phyloP scores from a whole-genome alignment of 208 protist species.

The Borovskyia barvae region DNA sequence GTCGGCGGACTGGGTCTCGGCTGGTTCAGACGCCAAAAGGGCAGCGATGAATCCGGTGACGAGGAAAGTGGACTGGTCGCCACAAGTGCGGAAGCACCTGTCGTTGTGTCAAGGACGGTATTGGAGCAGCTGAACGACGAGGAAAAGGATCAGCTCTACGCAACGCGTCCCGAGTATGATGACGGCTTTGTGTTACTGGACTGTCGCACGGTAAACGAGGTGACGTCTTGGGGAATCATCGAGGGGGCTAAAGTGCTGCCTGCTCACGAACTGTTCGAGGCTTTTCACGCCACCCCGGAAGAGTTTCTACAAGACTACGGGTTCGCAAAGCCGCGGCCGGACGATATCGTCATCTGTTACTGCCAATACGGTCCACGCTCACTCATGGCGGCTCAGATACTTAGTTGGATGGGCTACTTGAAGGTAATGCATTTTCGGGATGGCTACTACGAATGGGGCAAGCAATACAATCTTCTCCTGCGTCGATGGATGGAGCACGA shows the following conservation, averaged over 20 bases:
- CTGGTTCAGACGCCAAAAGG: constrained; percentile 9
- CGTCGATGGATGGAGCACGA: constrained; percentile 82
- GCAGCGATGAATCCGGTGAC: constrained; percentile 2
- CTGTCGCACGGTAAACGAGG: constrained; percentile 83
- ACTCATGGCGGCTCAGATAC: constrained; percentile 80
- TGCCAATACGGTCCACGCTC: constrained; percentile 80
- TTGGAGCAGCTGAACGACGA: constrained; percentile 38
- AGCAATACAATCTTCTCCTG: constrained; percentile 85
- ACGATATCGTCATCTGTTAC: constrained; percentile 80
- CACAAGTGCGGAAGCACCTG: constrained; percentile 28
- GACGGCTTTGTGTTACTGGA: constrained; percentile 78
- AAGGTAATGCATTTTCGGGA: constrained; percentile 80
- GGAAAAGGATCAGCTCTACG: constrained; percentile 49
- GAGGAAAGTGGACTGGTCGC: constrained; percentile 29
- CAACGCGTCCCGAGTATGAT: constrained; percentile 66
- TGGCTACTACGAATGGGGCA: constrained; percentile 83
- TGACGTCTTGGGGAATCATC: constrained; percentile 84
- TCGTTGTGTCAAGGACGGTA: constrained; percentile 40
- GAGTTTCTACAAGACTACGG: constrained; percentile 72
- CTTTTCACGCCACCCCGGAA: constrained; percentile 71
- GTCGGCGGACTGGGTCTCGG: constrained; percentile 32
- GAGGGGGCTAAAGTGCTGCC: constrained; percentile 82
- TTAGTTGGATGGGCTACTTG: constrained; percentile 83
- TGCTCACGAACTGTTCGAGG: constrained; percentile 81
- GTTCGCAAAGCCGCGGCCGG: constrained; percentile 65